Evolutionary conservation across 768 basidiomycete species (phyloP).

Genomic region (Floccularia luteovirens): DNA sequence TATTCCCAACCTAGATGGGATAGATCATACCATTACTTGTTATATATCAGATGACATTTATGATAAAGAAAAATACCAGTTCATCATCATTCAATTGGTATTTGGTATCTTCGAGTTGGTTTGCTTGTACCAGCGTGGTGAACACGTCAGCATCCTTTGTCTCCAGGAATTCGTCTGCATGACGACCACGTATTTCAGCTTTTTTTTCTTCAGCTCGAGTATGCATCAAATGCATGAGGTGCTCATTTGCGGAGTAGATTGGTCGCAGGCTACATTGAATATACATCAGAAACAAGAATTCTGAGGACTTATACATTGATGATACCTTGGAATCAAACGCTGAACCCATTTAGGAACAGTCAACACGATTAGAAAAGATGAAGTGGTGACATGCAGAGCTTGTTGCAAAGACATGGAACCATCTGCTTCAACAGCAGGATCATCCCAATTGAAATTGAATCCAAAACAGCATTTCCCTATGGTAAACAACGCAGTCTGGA

Average conservation of each 20-base stretch:
- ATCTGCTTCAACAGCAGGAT: background rate
- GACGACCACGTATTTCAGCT: background rate
- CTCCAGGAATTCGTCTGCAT: background rate
- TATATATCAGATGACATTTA: background rate
- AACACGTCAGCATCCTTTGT: background rate
- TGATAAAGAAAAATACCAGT: background rate
- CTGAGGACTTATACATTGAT: background rate
- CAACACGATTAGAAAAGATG: background rate
- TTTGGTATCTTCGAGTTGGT: slow-evolving; percentile 1
- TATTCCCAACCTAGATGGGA: slow-evolving; percentile 2
- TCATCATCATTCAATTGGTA: background rate
- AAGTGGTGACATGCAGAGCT: background rate
- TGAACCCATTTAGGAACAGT: slow-evolving; percentile 1
- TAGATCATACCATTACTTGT: background rate
- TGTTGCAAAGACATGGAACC: background rate
- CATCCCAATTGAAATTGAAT: background rate
- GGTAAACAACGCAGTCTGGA: slow-evolving; percentile 1
- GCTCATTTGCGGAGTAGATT: background rate
- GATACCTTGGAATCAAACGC: background rate
- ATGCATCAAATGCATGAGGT: background rate
- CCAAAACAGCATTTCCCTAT: slow-evolving; percentile 4
- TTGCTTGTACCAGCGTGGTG: slow-evolving; percentile 1
- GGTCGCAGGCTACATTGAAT: background rate
- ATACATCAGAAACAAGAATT: background rate
- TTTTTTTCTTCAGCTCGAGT: background rate